Evolutionary conservation across 345 rosid species (phyloP).

Genomic region (Dimocarpus longan): DNA sequence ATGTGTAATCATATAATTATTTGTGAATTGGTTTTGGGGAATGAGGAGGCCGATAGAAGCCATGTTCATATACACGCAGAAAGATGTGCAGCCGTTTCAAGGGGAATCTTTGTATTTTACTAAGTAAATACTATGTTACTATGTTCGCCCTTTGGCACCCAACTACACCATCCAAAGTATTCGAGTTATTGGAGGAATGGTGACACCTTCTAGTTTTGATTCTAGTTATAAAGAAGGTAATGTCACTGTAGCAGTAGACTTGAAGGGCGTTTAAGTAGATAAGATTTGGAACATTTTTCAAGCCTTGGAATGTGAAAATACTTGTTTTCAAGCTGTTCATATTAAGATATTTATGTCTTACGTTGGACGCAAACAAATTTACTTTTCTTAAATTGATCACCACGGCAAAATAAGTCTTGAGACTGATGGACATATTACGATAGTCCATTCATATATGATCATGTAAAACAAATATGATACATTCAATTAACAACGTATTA

Average conservation of each 20-base stretch:
- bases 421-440: no score
- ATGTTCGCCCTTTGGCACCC: neutral
- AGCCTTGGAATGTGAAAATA: neutral
- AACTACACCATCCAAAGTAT: neutral
- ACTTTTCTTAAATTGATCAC: no score
- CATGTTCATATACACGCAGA: conserved; percentile 18
- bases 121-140: neutral
- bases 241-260: neutral
- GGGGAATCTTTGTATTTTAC: conserved; percentile 38
- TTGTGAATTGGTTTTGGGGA: conserved; percentile 18
- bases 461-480: no score
- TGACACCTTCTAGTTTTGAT: neutral
- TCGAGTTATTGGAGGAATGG: conserved; percentile 4
- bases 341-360: neutral
- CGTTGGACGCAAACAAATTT: neutral
- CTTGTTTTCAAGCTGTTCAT: neutral
- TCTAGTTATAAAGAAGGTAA: neutral
- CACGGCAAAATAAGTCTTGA: no score
- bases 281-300: neutral
- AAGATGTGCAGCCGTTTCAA: conserved; percentile 28
- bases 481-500: no score
- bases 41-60: conserved; percentile 6
- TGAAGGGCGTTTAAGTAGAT: neutral
- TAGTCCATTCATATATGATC: no score
- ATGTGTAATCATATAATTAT: conserved; percentile 1